phyloP scores from a whole-genome alignment of 768 basidiomycete species.

The Lanmaoa rubissima region DNA sequence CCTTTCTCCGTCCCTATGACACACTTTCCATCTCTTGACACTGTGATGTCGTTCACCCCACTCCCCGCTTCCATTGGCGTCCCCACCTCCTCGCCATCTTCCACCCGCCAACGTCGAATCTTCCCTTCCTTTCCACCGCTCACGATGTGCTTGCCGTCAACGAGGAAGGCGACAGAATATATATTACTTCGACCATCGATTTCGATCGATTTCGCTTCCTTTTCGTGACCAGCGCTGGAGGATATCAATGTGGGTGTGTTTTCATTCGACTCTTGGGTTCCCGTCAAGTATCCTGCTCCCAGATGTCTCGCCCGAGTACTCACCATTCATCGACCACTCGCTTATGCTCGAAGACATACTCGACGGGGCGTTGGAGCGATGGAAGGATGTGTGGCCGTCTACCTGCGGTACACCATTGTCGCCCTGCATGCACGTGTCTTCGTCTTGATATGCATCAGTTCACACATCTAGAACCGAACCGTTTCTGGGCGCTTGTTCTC shows the following conservation, averaged over 20 bases:
- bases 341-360: background rate
- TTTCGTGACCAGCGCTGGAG: too few relatives aligned
- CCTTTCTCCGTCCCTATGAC: background rate
- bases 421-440: too few relatives aligned
- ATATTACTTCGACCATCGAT: background rate
- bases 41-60: background rate
- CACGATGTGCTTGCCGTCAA: background rate
- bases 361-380: too few relatives aligned
- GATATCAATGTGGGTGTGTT: too few relatives aligned
- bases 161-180: too few relatives aligned
- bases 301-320: background rate
- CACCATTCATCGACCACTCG: background rate
- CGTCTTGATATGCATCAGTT: too few relatives aligned
- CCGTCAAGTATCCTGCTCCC: background rate
- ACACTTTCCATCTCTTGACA: background rate
- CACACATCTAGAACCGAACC: too few relatives aligned
- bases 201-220: background rate
- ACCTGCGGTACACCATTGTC: too few relatives aligned
- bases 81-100: background rate
- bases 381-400: too few relatives aligned
- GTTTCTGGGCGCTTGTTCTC: too few relatives aligned
- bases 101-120: background rate
- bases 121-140: background rate
- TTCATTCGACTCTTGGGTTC: background rate
- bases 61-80: background rate